Evolutionary conservation across 345 rosid species (phyloP).

Genomic region (Nephelium lappaceum): DNA sequence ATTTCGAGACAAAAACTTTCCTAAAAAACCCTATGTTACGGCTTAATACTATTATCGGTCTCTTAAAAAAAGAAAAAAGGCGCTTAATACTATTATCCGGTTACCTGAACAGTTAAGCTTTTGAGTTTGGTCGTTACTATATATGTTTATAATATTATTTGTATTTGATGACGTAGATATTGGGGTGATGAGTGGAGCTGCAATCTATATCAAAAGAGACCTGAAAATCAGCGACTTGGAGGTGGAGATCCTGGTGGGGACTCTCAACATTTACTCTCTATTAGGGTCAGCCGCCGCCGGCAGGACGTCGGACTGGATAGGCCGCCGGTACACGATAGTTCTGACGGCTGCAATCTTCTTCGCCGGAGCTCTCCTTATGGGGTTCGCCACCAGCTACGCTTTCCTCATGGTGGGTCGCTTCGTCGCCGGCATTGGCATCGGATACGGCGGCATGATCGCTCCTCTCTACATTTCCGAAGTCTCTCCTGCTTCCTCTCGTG

Average conservation of each 20-base stretch:
- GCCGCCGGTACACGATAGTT: conserved; percentile 88
- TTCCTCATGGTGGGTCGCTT: conserved; percentile 94
- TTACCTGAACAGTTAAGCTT: no score
- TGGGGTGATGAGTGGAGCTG: conserved; percentile 64
- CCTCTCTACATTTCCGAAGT: conserved; percentile 92
- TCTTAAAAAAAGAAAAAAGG: no score
- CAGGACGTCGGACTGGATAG: conserved; percentile 87
- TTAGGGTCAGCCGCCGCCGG: conserved; percentile 88
- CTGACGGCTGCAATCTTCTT: conserved; percentile 84
- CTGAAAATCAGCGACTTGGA: conserved; percentile 33
- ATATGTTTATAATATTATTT: no score
- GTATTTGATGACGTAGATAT: conserved; percentile 28
- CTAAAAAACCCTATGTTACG: no score
- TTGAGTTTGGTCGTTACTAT: no score
- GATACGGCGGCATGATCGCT: conserved; percentile 92
- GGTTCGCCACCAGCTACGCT: conserved; percentile 72
- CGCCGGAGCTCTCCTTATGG: conserved; percentile 86
- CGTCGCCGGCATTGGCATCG: conserved; percentile 87
- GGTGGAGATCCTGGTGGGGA: conserved; percentile 64
- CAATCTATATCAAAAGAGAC: conserved; percentile 33
- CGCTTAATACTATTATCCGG: no score
- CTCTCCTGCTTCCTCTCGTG: conserved; percentile 89
- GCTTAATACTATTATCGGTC: no score
- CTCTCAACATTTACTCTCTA: conserved; percentile 63
- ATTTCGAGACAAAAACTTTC: no score